These are phyloP conservation scores for Limnanthes douglasii DNA, from an alignment of 345 rosid genomes.

Conservation along the genomic window DNA sequence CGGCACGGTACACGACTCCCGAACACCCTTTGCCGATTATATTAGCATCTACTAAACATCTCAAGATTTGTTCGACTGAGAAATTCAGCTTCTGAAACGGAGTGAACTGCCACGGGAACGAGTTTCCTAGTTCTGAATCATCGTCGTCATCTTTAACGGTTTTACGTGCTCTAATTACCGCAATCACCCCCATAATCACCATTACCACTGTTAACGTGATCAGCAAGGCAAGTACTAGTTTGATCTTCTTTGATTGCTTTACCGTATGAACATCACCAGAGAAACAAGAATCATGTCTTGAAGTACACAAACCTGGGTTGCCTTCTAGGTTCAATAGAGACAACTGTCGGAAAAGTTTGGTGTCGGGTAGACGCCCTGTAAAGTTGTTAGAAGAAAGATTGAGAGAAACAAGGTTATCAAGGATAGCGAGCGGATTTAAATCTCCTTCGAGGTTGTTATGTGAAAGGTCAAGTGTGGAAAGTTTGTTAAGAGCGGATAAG, in stretches of 20 bases:
- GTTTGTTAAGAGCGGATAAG: constrained; percentile 65
- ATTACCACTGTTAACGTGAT: constrained; percentile 50
- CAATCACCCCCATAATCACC: constrained; percentile 58
- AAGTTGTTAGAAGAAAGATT: constrained; percentile 75
- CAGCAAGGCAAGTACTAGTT: constrained; percentile 61
- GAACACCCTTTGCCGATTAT: constrained; percentile 94
- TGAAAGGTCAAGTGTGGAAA: constrained; percentile 67
- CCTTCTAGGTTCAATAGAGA: constrained; percentile 38
- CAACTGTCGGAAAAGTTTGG: constrained; percentile 59
- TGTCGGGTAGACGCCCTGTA: constrained; percentile 83
- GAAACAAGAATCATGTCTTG: constrained; percentile 50
- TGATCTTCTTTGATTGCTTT: constrained; percentile 34
- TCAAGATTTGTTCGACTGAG: constrained; percentile 68
- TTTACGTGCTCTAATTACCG: constrained; percentile 43
- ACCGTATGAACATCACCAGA: constrained; percentile 13
- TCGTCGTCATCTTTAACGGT: constrained; percentile 30
- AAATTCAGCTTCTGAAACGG: constrained; percentile 93
- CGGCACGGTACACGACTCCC: constrained; percentile 83
- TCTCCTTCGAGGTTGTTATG: constrained; percentile 69
- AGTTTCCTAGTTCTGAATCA: constrained; percentile 75
- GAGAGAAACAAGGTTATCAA: constrained; percentile 70
- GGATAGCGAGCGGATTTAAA: constrained; percentile 35
- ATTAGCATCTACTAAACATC: constrained; percentile 66
- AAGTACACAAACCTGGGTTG: constrained; percentile 56
- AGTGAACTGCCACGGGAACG: constrained; percentile 90